phyloP scores from a whole-genome alignment of 192 early-diverging fungal genomes.

The Chytriomyces confervae region DNA sequence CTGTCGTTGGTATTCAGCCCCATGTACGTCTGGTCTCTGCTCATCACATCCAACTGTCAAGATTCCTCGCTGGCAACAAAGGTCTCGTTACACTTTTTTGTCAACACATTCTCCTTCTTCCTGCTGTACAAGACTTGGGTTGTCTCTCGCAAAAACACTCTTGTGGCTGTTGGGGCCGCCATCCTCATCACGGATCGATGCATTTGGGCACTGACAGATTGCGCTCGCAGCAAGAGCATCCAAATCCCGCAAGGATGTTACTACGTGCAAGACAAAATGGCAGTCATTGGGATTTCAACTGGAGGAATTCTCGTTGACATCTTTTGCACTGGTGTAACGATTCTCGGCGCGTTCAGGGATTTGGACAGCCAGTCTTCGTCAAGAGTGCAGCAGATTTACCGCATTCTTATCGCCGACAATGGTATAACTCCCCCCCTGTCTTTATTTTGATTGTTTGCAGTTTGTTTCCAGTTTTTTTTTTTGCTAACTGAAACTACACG shows the following conservation, averaged over 20 bases:
- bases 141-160: background rate
- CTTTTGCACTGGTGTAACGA: background rate
- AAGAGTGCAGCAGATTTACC: background rate
- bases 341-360: background rate
- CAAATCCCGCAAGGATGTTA: background rate
- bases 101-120: background rate
- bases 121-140: slow-evolving; percentile 2
- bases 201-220: background rate
- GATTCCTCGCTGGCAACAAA: background rate
- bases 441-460: too few relatives aligned
- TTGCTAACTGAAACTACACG: too few relatives aligned
- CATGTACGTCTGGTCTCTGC: slow-evolving; percentile 1
- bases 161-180: background rate
- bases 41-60: background rate
- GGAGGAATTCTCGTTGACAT: background rate
- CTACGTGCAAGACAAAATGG: background rate
- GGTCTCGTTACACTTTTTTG: background rate
- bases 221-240: background rate
- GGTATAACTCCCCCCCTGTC: background rate
- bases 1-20: background rate
- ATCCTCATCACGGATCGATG: background rate
- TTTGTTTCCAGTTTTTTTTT: too few relatives aligned
- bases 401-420: background rate
- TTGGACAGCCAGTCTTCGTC: background rate
- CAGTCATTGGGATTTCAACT: background rate